Evolutionary conservation across 306 rosid species (phyloP).

Genomic region (Citrullus colocynthis): DNA sequence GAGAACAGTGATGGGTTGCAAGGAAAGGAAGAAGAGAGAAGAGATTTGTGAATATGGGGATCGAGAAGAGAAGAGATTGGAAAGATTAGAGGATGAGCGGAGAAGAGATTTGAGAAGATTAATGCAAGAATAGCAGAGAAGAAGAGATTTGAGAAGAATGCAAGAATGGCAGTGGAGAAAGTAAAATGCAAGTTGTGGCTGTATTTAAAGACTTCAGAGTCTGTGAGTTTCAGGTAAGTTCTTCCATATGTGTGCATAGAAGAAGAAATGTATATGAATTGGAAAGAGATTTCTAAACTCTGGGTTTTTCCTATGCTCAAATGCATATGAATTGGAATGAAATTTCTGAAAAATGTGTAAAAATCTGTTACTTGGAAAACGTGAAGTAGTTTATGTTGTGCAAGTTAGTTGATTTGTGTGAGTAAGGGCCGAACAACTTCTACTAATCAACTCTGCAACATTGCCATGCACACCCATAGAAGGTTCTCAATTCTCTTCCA

Average conservation of each 20-base stretch:
- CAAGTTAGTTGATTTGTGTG: no score
- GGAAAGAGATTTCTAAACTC: background rate
- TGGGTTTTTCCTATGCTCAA: background rate
- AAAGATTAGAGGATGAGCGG: background rate
- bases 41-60: background rate
- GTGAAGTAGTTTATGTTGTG: no score
- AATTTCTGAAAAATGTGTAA: background rate
- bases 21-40: background rate
- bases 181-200: background rate
- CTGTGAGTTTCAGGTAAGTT: no score
- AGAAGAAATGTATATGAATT: background rate
- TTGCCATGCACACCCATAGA: no score
- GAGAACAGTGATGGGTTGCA: background rate
- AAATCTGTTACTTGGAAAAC: no score
- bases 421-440: no score
- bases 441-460: no score
- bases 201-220: background rate
- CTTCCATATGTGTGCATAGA: background rate
- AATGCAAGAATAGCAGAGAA: background rate
- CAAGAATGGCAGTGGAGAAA: background rate
- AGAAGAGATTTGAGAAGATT: background rate
- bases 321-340: background rate
- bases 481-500: no score
- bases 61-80: background rate
- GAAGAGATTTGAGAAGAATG: background rate